Evolutionary conservation across 2,329 filamentous ascomycete species (phyloP).

Genomic region (Didymella pinodella): DNA sequence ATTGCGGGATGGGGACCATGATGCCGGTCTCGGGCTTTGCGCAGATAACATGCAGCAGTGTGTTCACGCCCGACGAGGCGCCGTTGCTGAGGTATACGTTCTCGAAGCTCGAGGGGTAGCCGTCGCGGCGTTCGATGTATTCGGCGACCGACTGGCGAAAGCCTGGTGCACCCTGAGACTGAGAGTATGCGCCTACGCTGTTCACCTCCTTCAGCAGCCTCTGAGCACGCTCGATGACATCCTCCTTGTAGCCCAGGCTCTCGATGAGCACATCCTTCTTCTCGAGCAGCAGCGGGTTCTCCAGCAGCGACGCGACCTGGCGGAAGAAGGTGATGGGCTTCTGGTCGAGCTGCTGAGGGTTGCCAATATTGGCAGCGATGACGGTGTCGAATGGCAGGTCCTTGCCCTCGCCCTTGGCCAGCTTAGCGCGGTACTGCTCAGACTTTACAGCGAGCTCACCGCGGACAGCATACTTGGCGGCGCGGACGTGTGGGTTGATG

Average conservation of each 20-base stretch:
- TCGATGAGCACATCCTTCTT: conserved; percentile 80
- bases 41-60: conserved; percentile 88
- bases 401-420: conserved; percentile 67
- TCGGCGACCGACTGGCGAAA: conserved; percentile 90
- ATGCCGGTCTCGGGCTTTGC: conserved; percentile 78
- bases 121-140: conserved; percentile 93
- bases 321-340: conserved; percentile 99
- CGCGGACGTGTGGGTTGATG: conserved; percentile 89
- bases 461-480: conserved; percentile 94
- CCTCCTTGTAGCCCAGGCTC: conserved; percentile 83
- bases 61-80: conserved; percentile 94
- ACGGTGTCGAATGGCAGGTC: conserved; percentile 85
- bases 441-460: conserved; percentile 94
- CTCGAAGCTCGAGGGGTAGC: conserved; percentile 79
- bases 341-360: conserved; percentile 98
- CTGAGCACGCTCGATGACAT: conserved; percentile 85
- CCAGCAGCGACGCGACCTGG: conserved; percentile 90
- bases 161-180: conserved; percentile 84
- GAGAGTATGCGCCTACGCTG: conserved; percentile 95
- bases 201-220: conserved; percentile 82
- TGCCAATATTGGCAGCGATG: conserved; percentile 98
- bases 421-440: conserved; percentile 82
- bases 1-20: conserved; percentile 95
- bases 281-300: conserved; percentile 86
- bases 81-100: conserved; percentile 91